phyloP scores from a whole-genome alignment of 257 asterid genomes.

The Handroanthus guayacan region DNA sequence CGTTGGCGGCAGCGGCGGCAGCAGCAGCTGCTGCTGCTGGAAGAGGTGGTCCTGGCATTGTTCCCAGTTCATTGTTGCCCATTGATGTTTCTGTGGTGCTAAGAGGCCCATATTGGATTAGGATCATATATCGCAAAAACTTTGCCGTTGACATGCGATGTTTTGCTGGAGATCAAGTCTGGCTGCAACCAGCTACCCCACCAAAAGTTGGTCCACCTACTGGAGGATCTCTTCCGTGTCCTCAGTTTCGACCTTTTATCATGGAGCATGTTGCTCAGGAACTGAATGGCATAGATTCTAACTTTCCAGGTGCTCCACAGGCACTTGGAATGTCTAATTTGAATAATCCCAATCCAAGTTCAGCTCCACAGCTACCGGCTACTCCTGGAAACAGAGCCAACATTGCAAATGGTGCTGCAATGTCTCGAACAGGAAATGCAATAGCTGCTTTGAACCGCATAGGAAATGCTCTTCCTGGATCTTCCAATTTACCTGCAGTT shows the following conservation, averaged over 20 bases:
- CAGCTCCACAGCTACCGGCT: constrained; percentile 66
- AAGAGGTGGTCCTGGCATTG: constrained; percentile 97
- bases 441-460: constrained; percentile 71
- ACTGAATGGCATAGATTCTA: constrained; percentile 91
- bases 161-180: constrained; percentile 99
- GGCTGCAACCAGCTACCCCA: constrained; percentile 99
- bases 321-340: constrained; percentile 69
- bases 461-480: constrained; percentile 72
- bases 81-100: constrained; percentile 99
- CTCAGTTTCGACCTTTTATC: constrained; percentile 97
- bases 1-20: constrained; percentile 87
- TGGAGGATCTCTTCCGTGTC: constrained; percentile 99
- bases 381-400: constrained; percentile 67
- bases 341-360: constrained; percentile 57
- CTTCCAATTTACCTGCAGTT: constrained; percentile 58
- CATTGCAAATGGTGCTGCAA: constrained; percentile 59
- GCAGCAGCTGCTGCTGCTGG: constrained; percentile 97
- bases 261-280: constrained; percentile 99
- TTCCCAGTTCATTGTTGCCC: constrained; percentile 97
- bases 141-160: constrained; percentile 99
- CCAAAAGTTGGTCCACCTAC: constrained; percentile 91
- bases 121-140: constrained; percentile 90
- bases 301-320: constrained; percentile 81
- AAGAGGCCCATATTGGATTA: constrained; percentile 98
- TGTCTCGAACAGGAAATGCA: constrained; percentile 74